Conservation (phyloP, 129 eudicot species). For the Centaurea solstitialis region DNA sequence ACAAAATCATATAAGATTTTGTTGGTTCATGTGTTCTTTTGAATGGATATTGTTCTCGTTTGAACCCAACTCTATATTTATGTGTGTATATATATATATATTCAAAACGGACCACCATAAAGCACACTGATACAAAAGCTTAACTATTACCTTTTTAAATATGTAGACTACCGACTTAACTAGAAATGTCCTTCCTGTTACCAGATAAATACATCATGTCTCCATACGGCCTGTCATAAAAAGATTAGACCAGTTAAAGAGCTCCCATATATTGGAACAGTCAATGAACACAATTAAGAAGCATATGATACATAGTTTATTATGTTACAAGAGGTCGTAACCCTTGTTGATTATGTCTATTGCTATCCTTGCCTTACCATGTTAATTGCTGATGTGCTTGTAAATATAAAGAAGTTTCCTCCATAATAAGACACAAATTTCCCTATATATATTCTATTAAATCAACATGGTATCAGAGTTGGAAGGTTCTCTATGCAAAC, state of each 20-base stretch:
- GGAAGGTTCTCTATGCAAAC: neutral
- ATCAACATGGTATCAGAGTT: neutral
- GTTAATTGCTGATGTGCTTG: neutral
- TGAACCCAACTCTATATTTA: too few relatives aligned
- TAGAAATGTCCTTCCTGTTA: slow-evolving; percentile 58
- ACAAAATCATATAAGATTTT: too few relatives aligned
- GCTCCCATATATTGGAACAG: neutral
- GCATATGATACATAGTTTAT: neutral
- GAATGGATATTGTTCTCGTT: too few relatives aligned
- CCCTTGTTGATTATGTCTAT: neutral
- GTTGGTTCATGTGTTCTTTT: too few relatives aligned
- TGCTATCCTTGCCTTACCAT: neutral
- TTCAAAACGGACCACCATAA: neutral
- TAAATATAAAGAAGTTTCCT: neutral
- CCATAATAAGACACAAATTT: neutral
- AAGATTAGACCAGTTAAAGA: neutral
- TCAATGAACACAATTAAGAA: neutral
- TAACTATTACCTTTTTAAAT: slow-evolving; percentile 12
- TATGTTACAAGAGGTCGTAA: neutral
- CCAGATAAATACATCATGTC: slow-evolving; percentile 50
- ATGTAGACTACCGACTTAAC: slow-evolving; percentile 33
- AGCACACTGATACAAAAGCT: neutral
- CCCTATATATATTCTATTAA: neutral
- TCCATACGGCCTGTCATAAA: slow-evolving; percentile 52
- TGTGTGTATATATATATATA: too few relatives aligned